These are phyloP conservation scores for Rubia tinctorum DNA, from an alignment of 305 asterid species.

Conservation along the genomic window DNA sequence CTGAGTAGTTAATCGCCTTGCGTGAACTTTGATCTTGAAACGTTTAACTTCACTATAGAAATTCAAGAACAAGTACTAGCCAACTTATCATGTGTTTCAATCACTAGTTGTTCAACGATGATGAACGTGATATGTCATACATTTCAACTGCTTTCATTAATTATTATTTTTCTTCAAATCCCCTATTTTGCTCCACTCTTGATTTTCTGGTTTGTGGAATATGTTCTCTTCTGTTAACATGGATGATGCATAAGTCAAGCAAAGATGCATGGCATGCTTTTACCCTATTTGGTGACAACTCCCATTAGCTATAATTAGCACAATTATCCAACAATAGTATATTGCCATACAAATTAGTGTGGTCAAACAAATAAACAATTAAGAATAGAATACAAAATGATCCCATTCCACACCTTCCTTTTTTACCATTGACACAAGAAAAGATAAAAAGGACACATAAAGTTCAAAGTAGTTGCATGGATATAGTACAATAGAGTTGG, in stretches of 20 bases:
- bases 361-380: neutral
- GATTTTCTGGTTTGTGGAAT: neutral
- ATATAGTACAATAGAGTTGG: neutral
- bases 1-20: too few relatives aligned
- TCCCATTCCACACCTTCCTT: neutral
- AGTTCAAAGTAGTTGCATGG: neutral
- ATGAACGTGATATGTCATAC: neutral
- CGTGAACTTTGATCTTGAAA: too few relatives aligned
- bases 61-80: too few relatives aligned
- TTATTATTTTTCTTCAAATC: neutral
- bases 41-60: too few relatives aligned
- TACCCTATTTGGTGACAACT: constrained; percentile 1
- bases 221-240: neutral
- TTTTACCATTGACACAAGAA: neutral
- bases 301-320: neutral
- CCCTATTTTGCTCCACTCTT: neutral
- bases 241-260: neutral
- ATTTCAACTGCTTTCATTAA: neutral
- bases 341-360: neutral
- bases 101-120: too few relatives aligned
- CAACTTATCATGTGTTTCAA: too few relatives aligned
- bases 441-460: neutral
- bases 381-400: neutral
- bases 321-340: neutral
- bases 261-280: neutral